A percentile compares a stretch with the other conserved stretches of the same genome.
These are phyloP conservation scores for Nannizziopsis barbatae DNA, from an alignment of 2,329 filamentous ascomycete genomes.

Conservation along the genomic window DNA sequence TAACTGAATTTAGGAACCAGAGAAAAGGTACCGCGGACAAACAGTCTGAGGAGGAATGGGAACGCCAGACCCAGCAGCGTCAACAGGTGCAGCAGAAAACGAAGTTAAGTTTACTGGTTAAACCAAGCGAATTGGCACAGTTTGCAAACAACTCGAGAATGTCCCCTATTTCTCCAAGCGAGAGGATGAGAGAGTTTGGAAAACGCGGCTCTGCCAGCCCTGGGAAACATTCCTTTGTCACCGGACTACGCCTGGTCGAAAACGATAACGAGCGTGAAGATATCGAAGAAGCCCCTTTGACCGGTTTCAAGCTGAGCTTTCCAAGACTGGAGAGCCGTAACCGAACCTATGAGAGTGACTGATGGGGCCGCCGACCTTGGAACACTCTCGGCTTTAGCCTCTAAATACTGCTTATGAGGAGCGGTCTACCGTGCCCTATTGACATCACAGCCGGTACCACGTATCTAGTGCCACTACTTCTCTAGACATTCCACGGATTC, in stretches of 20 bases:
- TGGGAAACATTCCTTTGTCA: constrained; percentile 1
- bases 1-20: constrained; percentile 44
- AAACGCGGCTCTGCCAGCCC: constrained; percentile 3
- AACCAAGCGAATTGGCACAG: constrained; percentile 8
- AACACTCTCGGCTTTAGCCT: too few relatives aligned
- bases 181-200: constrained; percentile 1
- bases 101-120: constrained; percentile 10
- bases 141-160: not conserved
- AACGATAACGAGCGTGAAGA: constrained; percentile 8
- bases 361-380: not conserved
- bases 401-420: too few relatives aligned
- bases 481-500: too few relatives aligned
- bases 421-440: too few relatives aligned
- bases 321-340: not conserved
- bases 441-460: too few relatives aligned
- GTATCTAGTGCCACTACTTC: too few relatives aligned
- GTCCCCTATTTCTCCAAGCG: constrained; percentile 12
- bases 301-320: not conserved
- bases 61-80: not conserved
- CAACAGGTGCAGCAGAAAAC: constrained; percentile 6
- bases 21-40: constrained; percentile 5
- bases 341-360: constrained; percentile 3
- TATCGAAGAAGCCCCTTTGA: not conserved
- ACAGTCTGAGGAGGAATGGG: constrained; percentile 1
- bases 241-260: constrained; percentile 10